Evolutionary conservation across 495 filamentous ascomycete species (phyloP).

Genomic region (Penicillium arizonense): DNA sequence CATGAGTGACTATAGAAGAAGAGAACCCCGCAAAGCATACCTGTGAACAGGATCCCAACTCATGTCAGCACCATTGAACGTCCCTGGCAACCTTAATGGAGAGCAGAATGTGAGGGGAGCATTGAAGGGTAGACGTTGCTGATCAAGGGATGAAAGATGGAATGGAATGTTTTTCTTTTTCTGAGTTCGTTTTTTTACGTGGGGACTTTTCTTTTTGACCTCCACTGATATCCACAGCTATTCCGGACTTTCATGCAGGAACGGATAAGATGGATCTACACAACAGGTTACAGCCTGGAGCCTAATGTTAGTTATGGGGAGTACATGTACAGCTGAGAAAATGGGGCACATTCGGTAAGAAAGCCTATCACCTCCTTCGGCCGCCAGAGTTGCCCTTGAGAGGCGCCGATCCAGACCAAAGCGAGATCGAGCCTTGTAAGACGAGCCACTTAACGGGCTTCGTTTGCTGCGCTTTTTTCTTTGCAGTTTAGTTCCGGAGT

Average conservation of each 20-base stretch:
- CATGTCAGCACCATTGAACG: conserved; percentile 57
- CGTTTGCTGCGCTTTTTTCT: too few species aligned
- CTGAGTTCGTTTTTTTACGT: conserved; percentile 35
- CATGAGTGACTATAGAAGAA: conserved; percentile 34
- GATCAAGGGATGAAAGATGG: conserved; percentile 6
- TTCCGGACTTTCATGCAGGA: conserved; percentile 7
- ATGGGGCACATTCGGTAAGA: too few species aligned
- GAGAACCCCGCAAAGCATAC: conserved; percentile 48
- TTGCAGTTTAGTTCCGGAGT: too few species aligned
- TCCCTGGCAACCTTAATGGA: conserved; percentile 34
- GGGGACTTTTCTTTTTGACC: conserved; percentile 16
- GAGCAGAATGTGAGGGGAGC: conserved; percentile 28
- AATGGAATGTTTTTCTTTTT: conserved; percentile 40
- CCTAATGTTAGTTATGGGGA: neutral
- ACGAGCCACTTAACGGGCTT: too few species aligned
- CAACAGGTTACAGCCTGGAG: conserved; percentile 7
- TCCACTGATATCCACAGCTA: conserved; percentile 10
- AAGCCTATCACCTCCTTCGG: conserved; percentile 12
- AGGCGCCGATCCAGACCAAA: conserved; percentile 18
- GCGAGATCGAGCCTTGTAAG: conserved; percentile 6
- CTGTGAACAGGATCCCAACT: conserved; percentile 75
- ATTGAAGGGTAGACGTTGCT: neutral
- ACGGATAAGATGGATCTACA: neutral
- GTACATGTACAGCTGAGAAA: too few species aligned
- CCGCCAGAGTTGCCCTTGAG: neutral